Conservation (phyloP, 257 asterid genomes). For the Capsicum pubescens region DNA sequence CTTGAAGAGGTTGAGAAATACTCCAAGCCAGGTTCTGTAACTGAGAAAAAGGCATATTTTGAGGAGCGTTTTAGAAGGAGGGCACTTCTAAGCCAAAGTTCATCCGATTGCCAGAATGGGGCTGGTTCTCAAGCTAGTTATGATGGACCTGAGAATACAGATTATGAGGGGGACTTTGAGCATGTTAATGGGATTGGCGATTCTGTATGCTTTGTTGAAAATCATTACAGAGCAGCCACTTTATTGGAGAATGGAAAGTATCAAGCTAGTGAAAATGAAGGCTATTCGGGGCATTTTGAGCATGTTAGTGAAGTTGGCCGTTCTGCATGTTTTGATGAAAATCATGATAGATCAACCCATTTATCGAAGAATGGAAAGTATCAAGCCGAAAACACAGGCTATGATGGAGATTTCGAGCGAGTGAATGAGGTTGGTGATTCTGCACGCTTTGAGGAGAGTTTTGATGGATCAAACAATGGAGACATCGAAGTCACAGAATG, state of each 20-base stretch:
- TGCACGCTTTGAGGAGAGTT: constrained; percentile 38
- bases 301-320: not conserved
- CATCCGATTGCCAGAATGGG: constrained; percentile 48
- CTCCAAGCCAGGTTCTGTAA: constrained; percentile 86
- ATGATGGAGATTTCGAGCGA: constrained; percentile 41
- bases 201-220: not conserved
- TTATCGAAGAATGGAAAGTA: not conserved
- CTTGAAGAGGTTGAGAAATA: constrained; percentile 87
- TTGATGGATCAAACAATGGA: constrained; percentile 34
- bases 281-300: constrained; percentile 15
- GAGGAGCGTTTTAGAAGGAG: constrained; percentile 80
- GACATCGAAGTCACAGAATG: constrained; percentile 33
- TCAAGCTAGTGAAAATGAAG: constrained; percentile 19
- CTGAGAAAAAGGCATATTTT: constrained; percentile 80
- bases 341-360: not conserved
- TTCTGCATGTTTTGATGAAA: not conserved
- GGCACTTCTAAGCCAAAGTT: constrained; percentile 48
- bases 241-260: not conserved
- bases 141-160: constrained; percentile 41
- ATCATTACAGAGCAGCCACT: not conserved
- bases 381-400: constrained; percentile 43
- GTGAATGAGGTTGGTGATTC: constrained; percentile 36
- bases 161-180: constrained; percentile 33
- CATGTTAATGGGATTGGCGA: constrained; percentile 20
- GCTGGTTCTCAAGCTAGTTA: constrained; percentile 45